Conservation (phyloP, 1,284 basidiomycete genomes). For the Cutaneotrichosporon sp. region DNA sequence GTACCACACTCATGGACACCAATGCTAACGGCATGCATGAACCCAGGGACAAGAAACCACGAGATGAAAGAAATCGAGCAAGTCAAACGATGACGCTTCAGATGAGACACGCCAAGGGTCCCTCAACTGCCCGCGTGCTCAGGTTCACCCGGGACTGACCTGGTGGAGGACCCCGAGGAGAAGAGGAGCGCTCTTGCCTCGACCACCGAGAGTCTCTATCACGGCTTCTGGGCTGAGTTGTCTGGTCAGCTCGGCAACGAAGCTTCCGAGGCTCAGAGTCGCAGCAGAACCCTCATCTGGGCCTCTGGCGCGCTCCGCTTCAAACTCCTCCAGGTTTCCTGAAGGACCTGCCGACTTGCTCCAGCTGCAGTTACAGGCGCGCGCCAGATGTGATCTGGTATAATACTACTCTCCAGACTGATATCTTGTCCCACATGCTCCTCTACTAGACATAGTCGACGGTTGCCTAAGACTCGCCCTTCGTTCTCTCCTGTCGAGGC, state of each 20-base stretch:
- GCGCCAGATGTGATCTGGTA: slow-evolving; percentile 6
- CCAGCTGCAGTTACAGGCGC: background rate
- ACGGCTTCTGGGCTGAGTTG: background rate
- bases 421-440: background rate
- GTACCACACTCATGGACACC: slow-evolving; percentile 8
- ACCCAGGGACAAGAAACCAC: slow-evolving; percentile 11
- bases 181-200: background rate
- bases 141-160: slow-evolving; percentile 1
- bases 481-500: background rate
- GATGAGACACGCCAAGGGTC: slow-evolving; percentile 12
- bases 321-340: background rate
- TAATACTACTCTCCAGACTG: background rate
- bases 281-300: background rate
- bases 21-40: slow-evolving; percentile 8
- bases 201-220: background rate
- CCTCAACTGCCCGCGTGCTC: slow-evolving; percentile 7
- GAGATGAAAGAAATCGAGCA: slow-evolving; percentile 12
- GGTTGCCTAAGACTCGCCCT: background rate
- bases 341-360: background rate
- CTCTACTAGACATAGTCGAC: background rate
- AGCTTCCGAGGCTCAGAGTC: background rate
- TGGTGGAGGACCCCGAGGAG: background rate
- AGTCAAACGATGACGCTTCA: slow-evolving; percentile 11
- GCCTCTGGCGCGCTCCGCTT: background rate
- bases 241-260: background rate